Evolutionary conservation across 192 early-diverging fungal genomes (phyloP).

Genomic region (Podochytrium sp.): DNA sequence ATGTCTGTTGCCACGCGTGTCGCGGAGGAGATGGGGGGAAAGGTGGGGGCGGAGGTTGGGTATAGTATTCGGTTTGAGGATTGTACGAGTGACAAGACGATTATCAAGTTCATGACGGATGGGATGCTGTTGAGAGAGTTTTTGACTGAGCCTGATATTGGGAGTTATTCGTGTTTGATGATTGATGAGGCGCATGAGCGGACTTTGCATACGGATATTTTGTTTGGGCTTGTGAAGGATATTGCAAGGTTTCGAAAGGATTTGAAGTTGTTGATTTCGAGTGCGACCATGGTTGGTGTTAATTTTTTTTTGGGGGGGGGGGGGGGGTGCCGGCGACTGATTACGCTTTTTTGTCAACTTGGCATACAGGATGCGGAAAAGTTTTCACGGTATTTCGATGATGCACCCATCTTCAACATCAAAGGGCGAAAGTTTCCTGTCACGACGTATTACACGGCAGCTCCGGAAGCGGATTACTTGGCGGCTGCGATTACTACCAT

Average conservation of each 20-base stretch:
- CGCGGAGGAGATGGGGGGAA: conserved; percentile 94
- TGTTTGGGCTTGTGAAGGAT: conserved; percentile 97
- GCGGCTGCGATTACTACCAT: conserved; percentile 79
- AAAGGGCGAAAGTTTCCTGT: conserved; percentile 94
- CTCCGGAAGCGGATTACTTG: conserved; percentile 96
- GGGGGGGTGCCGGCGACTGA: not conserved
- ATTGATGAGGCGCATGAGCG: conserved; percentile 99
- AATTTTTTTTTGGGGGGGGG: not conserved
- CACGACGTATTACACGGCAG: conserved; percentile 92
- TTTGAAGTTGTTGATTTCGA: conserved; percentile 91
- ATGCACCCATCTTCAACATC: conserved; percentile 89
- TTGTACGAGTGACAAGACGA: conserved; percentile 92
- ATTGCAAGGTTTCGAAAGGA: conserved; percentile 92
- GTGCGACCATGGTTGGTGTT: conserved; percentile 80
- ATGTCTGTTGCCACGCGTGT: conserved; percentile 98
- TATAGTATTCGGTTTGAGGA: conserved; percentile 99
- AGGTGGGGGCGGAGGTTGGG: conserved; percentile 90
- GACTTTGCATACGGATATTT: conserved; percentile 92
- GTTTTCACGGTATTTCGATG: conserved; percentile 95
- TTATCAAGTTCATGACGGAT: conserved; percentile 98
- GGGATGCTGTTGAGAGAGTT: conserved; percentile 98
- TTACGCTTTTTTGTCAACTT: not conserved
- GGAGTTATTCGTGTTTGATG: conserved; percentile 88
- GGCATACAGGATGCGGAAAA: conserved; percentile 76
- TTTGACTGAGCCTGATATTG: conserved; percentile 93